Evolutionary conservation across 2,329 filamentous ascomycete genomes (phyloP).

Genomic region (Curvularia lunata): DNA sequence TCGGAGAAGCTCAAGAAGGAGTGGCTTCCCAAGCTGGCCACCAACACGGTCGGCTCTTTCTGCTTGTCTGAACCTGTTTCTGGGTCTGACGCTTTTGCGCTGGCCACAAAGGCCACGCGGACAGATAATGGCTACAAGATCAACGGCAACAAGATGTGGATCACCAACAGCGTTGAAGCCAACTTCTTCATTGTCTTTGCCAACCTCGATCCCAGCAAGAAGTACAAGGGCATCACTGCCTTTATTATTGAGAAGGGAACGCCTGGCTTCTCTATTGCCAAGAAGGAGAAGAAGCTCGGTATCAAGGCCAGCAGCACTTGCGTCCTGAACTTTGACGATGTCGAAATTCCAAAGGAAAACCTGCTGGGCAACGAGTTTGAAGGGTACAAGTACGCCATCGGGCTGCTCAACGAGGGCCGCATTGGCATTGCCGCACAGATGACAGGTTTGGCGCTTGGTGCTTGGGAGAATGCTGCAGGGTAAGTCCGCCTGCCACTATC

Average conservation of each 20-base stretch:
- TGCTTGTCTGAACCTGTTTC: constrained; percentile 92
- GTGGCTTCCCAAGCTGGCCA: constrained; percentile 89
- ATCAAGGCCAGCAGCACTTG: constrained; percentile 96
- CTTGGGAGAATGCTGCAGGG: constrained; percentile 91
- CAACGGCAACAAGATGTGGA: constrained; percentile 98
- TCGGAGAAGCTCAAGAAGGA: constrained; percentile 78
- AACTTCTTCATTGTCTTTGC: constrained; percentile 97
- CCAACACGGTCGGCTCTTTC: constrained; percentile 86
- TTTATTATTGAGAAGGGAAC: constrained; percentile 92
- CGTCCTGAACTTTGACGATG: constrained; percentile 96
- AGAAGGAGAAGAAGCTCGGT: constrained; percentile 99
- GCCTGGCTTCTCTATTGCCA: constrained; percentile 90
- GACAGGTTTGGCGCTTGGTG: constrained; percentile 93
- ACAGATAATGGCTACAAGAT: constrained; percentile 84
- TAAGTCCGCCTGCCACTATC: constrained; percentile 48
- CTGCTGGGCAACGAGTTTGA: constrained; percentile 86
- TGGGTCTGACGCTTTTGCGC: constrained; percentile 93
- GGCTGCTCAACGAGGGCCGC: constrained; percentile 90
- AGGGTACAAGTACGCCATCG: constrained; percentile 98
- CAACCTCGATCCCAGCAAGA: constrained; percentile 88
- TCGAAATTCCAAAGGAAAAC: constrained; percentile 86
- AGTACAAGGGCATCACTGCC: constrained; percentile 95
- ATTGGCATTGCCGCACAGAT: constrained; percentile 99
- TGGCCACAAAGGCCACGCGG: constrained; percentile 88
- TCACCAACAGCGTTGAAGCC: constrained; percentile 95